Evolutionary conservation across 768 basidiomycete species (phyloP).

Genomic region (Phylloporus sp.): DNA sequence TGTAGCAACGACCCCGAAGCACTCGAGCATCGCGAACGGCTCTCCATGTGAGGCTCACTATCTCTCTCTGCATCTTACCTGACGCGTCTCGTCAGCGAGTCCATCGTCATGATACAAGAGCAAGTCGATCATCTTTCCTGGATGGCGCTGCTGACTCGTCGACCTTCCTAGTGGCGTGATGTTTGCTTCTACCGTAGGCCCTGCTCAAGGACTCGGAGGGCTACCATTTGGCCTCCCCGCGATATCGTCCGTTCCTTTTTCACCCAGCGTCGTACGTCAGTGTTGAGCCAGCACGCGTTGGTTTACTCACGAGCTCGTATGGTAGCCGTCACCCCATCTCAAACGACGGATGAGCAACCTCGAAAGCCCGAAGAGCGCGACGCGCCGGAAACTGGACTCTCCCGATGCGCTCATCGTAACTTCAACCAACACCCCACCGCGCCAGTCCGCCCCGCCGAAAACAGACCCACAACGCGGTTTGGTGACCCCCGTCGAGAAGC

Average conservation of each 20-base stretch:
- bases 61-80: too few relatives aligned
- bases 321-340: conserved; percentile 10
- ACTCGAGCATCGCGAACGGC: conserved; percentile 17
- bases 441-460: neutral
- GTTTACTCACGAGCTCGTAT: neutral
- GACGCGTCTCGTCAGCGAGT: conserved; percentile 11
- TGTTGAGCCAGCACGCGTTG: neutral
- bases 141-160: conserved; percentile 6
- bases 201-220: conserved; percentile 2
- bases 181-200: conserved; percentile 10
- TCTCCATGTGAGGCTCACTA: conserved; percentile 33
- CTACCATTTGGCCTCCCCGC: neutral
- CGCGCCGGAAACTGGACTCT: conserved; percentile 12
- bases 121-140: conserved; percentile 9
- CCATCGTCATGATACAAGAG: conserved; percentile 24
- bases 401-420: neutral
- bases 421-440: neutral
- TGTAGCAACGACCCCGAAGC: conserved; percentile 23
- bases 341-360: conserved; percentile 12
- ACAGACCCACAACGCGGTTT: neutral
- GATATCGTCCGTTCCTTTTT: neutral
- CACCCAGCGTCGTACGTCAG: conserved; percentile 11
- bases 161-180: conserved; percentile 9
- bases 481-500: neutral
- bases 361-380: conserved; percentile 3